phyloP scores from a whole-genome alignment of 2,329 filamentous ascomycete species.

The Tolypocladium paradoxum region DNA sequence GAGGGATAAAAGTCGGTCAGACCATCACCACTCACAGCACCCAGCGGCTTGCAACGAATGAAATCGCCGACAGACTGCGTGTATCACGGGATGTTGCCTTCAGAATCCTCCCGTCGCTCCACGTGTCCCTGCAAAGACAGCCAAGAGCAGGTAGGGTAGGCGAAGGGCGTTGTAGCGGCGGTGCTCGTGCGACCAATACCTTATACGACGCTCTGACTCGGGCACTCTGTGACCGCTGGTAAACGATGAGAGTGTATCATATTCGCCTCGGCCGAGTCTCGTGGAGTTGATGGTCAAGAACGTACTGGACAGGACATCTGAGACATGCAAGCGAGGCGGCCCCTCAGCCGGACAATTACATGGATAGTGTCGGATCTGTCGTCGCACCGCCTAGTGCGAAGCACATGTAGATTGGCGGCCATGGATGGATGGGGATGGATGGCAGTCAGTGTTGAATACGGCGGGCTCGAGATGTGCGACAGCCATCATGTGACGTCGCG shows the following conservation, averaged over 20 bases:
- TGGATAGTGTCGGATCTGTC: not conserved
- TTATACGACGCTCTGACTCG: not conserved
- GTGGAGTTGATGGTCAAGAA: not conserved
- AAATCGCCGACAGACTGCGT: no score
- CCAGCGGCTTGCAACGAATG: not conserved
- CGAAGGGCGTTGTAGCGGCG: not conserved
- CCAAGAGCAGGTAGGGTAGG: not conserved
- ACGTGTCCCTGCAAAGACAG: constrained; percentile 1
- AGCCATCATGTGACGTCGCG: not conserved
- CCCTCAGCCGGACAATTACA: constrained; percentile 1
- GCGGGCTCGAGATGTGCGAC: not conserved
- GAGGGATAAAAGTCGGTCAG: not conserved
- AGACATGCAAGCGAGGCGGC: not conserved
- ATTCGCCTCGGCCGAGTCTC: no score
- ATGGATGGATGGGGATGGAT: not conserved
- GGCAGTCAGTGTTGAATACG: not conserved
- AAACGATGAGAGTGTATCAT: not conserved
- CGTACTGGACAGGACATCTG: not conserved
- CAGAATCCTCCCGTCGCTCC: not conserved
- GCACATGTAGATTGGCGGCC: not conserved
- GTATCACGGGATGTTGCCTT: not conserved
- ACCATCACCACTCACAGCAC: not conserved
- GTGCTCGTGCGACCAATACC: not conserved
- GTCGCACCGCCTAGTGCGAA: not conserved
- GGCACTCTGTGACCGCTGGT: not conserved